phyloP scores from a whole-genome alignment of 495 filamentous ascomycete genomes.

The Patellaria atrata region DNA sequence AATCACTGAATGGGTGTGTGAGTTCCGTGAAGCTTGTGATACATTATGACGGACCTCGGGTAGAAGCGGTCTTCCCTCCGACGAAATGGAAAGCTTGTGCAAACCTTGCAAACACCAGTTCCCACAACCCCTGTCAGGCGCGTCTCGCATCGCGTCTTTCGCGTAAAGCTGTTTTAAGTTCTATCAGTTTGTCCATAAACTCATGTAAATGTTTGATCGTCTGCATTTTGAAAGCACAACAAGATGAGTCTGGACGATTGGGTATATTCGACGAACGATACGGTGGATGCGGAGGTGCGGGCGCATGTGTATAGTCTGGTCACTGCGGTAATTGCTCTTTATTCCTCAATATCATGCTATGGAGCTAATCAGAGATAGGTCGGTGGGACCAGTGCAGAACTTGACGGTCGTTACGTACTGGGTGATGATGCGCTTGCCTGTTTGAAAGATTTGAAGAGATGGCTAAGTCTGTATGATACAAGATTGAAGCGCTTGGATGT shows the following conservation, averaged over 20 bases:
- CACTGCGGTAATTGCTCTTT: slow-evolving; percentile 58
- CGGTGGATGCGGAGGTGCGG: slow-evolving; percentile 73
- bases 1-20: too few relatives aligned
- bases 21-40: too few relatives aligned
- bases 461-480: slow-evolving; percentile 89
- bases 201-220: too few relatives aligned
- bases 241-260: slow-evolving; percentile 32
- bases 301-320: slow-evolving; percentile 85
- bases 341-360: background rate
- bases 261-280: slow-evolving; percentile 8
- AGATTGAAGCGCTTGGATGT: slow-evolving; percentile 92
- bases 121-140: too few relatives aligned
- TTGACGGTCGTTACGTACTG: slow-evolving; percentile 70
- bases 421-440: slow-evolving; percentile 89
- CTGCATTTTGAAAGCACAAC: slow-evolving; percentile 33
- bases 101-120: too few relatives aligned
- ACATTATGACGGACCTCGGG: too few relatives aligned
- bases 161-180: too few relatives aligned
- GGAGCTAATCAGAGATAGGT: slow-evolving; percentile 39
- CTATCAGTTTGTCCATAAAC: too few relatives aligned
- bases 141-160: too few relatives aligned
- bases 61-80: too few relatives aligned
- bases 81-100: too few relatives aligned
- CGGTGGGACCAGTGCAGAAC: slow-evolving; percentile 69
- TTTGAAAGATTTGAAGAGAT: slow-evolving; percentile 81